Conservation (phyloP, 768 basidiomycete species). For the Pleurotus salmoneostramineus region DNA sequence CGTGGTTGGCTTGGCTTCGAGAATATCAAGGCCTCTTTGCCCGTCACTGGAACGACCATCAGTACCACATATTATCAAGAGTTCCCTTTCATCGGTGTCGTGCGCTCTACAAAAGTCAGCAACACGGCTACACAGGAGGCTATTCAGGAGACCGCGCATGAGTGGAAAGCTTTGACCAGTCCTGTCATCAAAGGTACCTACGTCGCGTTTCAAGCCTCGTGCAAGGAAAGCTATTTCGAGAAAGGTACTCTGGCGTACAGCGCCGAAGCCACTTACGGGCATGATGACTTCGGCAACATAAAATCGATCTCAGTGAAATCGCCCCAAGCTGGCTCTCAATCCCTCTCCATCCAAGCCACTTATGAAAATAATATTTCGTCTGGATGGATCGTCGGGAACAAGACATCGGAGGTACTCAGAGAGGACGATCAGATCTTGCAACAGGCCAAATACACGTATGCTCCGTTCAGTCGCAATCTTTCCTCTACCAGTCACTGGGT, state of each 20-base stretch:
- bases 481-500: neutral
- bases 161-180: neutral
- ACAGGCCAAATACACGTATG: neutral
- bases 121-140: neutral
- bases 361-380: neutral
- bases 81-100: constrained; percentile 9
- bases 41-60: constrained; percentile 1
- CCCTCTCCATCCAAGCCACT: neutral
- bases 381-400: constrained; percentile 11
- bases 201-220: neutral
- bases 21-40: constrained; percentile 6
- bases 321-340: neutral
- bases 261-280: constrained; percentile 5
- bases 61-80: constrained; percentile 6
- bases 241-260: neutral
- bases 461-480: neutral
- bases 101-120: no score
- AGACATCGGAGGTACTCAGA: neutral
- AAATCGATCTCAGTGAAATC: neutral
- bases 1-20: constrained; percentile 12
- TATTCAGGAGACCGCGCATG: neutral
- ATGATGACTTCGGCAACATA: constrained; percentile 8
- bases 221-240: constrained; percentile 5
- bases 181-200: no score
- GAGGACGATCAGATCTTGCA: neutral